These are phyloP conservation scores for Aspergillus sp. DNA, from an alignment of 2,329 filamentous ascomycete genomes.

Conservation along the genomic window DNA sequence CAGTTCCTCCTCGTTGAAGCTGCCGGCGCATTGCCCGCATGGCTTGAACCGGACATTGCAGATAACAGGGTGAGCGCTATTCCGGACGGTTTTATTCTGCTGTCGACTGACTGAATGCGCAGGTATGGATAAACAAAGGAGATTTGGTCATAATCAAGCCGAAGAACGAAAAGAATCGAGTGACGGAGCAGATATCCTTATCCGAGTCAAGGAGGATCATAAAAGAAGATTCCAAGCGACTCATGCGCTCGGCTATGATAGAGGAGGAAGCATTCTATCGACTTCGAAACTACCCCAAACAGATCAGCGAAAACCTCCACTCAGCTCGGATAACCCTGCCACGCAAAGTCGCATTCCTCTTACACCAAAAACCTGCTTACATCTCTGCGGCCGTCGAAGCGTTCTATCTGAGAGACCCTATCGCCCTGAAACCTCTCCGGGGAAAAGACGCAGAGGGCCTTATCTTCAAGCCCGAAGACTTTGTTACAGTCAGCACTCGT, in stretches of 20 bases:
- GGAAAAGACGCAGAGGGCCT: conserved; percentile 59
- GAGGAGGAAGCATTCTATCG: conserved; percentile 92
- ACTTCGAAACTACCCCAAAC: conserved; percentile 77
- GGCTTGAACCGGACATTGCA: conserved; percentile 90
- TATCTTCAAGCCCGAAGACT: conserved; percentile 74
- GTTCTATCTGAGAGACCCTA: conserved; percentile 88
- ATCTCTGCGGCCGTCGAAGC: conserved; percentile 85
- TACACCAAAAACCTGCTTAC: conserved; percentile 74
- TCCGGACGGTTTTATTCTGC: background rate
- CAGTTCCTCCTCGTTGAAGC: conserved; percentile 96
- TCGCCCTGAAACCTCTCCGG: conserved; percentile 71
- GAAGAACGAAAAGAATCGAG: conserved; percentile 51
- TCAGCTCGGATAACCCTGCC: conserved; percentile 74
- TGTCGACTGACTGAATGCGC: background rate
- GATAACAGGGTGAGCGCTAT: conserved; percentile 65
- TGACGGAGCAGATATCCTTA: conserved; percentile 60
- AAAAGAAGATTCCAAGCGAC: conserved; percentile 56
- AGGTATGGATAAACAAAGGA: conserved; percentile 84
- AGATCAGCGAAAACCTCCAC: conserved; percentile 77
- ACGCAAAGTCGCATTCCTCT: conserved; percentile 76
- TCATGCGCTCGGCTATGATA: conserved; percentile 74
- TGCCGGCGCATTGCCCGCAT: conserved; percentile 81
- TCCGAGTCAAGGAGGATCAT: conserved; percentile 68
- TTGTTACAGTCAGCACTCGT: conserved; percentile 76
- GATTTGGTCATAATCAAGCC: conserved; percentile 72